Evolutionary conservation across 2,329 filamentous ascomycete species (phyloP), one percentile per base, ranked within the genome.

Genomic region (Cladosporium sp.): DNA sequence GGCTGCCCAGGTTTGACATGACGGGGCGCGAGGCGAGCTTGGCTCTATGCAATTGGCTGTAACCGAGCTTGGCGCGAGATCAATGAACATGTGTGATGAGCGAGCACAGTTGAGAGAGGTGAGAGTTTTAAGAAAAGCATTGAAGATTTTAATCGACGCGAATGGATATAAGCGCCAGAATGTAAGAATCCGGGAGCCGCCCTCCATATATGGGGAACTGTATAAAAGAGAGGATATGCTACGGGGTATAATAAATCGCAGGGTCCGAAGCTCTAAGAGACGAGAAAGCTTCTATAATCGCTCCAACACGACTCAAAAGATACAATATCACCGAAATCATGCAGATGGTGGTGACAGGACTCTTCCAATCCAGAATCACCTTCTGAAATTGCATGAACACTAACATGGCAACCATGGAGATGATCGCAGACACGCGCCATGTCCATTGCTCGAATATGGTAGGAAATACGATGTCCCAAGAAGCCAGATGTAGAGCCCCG

Each of bases 401-500:
- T 10, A 77, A 61, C 68, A 75, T 70, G 2, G 71, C 71, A 28
- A 73, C 41, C 30, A 76, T 72, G 2, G 74, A 76, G 2, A 70
- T 66, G 30, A 77, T 68, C 15, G 72, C 71, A 15, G 73, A 67
- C 32, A 54, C 66, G 11, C 75, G 71, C 76, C 76, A 77, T 1
- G 77, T 68, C 73, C 73, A 77, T 10, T 67, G 59, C 49, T 77
- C 74, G 11, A 73, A 55, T 14, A 67, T 38, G 10, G 74, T 76
- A 14, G 75, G 75, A 61, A 77, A 77, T 1, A 64, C 65, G 6
- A 72, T 69, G 59, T 75, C 66, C 74, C 73, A 78, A 10, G 72
- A 75, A 51, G 75, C 73, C 15, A 77, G 69, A 65, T 77, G 74
- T 21, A 77, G 68, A 15, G 74, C 75, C 15, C 70, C 71, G 64